Evolutionary conservation across 371 early-diverging fungal genomes (phyloP).

Genomic region (Syncephalis fuscata): DNA sequence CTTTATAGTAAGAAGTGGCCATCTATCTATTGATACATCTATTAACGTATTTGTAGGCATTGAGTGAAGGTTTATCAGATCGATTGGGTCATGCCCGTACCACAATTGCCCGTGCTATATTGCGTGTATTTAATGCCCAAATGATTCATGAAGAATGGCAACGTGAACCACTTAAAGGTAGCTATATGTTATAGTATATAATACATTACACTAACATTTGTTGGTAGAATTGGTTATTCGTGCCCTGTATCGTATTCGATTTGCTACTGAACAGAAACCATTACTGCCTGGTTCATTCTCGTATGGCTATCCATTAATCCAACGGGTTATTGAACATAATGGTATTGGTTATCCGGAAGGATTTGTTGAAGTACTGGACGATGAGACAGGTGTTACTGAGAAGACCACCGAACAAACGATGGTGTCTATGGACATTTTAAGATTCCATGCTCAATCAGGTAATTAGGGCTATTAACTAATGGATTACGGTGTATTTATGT

Average conservation of each 20-base stretch:
- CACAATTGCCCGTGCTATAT: conserved; percentile 1
- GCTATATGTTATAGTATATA: too few relatives aligned
- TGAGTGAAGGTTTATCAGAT: too few relatives aligned
- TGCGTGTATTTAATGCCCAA: conserved; percentile 8
- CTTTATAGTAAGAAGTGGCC: too few relatives aligned
- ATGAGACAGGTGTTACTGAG: conserved; percentile 2
- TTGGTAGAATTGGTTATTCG: conserved; percentile 36
- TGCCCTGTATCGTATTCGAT: conserved; percentile 56
- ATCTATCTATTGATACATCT: too few relatives aligned
- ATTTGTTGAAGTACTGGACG: not conserved
- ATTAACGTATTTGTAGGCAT: too few relatives aligned
- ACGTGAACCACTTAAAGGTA: conserved; percentile 32
- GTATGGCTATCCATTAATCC: conserved; percentile 66
- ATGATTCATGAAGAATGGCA: conserved; percentile 50
- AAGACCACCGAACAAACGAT: conserved; percentile 48
- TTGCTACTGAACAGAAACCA: conserved; percentile 39
- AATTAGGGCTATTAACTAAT: too few relatives aligned
- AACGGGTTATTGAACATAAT: conserved; percentile 44
- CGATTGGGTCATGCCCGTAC: too few relatives aligned
- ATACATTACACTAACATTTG: too few relatives aligned
- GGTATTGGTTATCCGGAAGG: conserved; percentile 24
- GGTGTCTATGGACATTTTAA: conserved; percentile 57
- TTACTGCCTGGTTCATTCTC: conserved; percentile 58
- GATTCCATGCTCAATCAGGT: conserved; percentile 21
- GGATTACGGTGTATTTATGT: too few relatives aligned